Evolutionary conservation across 2,329 filamentous ascomycete genomes (phyloP).

Genomic region (Dothistroma pini): DNA sequence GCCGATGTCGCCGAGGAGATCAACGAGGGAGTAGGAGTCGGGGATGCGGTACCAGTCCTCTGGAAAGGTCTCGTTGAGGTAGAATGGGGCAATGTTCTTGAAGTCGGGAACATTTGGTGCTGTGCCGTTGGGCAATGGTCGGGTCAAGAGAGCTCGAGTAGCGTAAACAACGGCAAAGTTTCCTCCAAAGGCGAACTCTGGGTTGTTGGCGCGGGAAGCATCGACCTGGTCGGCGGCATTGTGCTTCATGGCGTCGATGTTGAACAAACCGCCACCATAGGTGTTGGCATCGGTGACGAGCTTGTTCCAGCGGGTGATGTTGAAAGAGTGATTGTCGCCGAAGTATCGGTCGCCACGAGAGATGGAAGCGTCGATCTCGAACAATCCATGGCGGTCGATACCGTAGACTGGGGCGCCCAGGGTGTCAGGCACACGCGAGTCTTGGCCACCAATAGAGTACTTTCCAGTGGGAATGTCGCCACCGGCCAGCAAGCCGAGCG

Average conservation of each 20-base stretch:
- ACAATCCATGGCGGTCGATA: slow-evolving; percentile 26
- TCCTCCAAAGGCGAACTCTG: slow-evolving; percentile 15
- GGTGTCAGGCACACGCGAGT: slow-evolving; percentile 24
- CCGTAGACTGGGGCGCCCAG: slow-evolving; percentile 24
- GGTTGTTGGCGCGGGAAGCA: slow-evolving; percentile 16
- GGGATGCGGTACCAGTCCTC: slow-evolving; percentile 24
- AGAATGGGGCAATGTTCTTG: slow-evolving; percentile 29
- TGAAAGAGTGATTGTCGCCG: slow-evolving; percentile 28
- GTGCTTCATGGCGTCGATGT: slow-evolving; percentile 19
- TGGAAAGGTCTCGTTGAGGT: slow-evolving; percentile 30
- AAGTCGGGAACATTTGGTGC: slow-evolving; percentile 21
- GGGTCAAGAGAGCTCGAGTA: slow-evolving; percentile 15
- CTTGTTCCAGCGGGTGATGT: slow-evolving; percentile 23
- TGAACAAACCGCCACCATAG: slow-evolving; percentile 21
- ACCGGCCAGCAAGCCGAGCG: slow-evolving; percentile 27
- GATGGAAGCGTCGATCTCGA: slow-evolving; percentile 29
- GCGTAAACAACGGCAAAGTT: slow-evolving; percentile 22
- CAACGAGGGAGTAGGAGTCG: slow-evolving; percentile 18
- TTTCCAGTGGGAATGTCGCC: slow-evolving; percentile 28
- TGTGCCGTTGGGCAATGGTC: slow-evolving; percentile 26
- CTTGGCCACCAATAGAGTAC: slow-evolving; percentile 26
- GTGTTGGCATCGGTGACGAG: slow-evolving; percentile 19
- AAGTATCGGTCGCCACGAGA: slow-evolving; percentile 27
- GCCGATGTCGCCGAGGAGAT: slow-evolving; percentile 20
- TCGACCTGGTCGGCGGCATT: slow-evolving; percentile 17